phyloP scores from a whole-genome alignment of 2,329 filamentous ascomycete genomes.

The Aspergillus sp. region DNA sequence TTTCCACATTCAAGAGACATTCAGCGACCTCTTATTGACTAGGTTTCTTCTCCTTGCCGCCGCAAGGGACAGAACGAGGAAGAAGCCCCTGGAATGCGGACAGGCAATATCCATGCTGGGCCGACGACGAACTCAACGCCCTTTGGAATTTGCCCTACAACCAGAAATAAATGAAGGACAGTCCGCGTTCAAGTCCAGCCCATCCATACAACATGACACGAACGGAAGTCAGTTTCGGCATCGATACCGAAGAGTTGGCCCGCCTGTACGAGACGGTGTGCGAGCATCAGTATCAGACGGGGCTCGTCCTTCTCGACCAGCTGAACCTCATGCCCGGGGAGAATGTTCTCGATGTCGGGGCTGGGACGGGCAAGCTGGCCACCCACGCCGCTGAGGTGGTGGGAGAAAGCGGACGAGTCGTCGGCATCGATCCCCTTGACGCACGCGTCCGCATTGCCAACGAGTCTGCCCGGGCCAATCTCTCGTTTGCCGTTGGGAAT shows the following conservation, averaged over 20 bases:
- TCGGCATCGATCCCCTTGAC: background rate
- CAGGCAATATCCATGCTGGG: no score
- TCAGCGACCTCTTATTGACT: no score
- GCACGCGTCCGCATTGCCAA: background rate
- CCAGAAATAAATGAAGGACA: no score
- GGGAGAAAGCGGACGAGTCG: background rate
- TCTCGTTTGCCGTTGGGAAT: background rate
- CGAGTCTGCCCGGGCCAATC: background rate
- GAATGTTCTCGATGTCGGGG: background rate
- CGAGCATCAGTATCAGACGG: background rate
- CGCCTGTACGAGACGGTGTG: background rate
- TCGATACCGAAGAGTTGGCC: background rate
- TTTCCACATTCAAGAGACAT: no score
- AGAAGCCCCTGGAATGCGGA: no score
- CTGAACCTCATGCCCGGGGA: background rate
- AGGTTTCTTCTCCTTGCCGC: no score
- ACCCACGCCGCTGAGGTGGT: background rate
- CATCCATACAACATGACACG: background rate
- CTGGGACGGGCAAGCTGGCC: background rate
- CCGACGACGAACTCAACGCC: no score
- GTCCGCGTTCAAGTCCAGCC: no score
- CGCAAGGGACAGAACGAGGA: no score
- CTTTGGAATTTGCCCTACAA: no score
- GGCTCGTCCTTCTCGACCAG: background rate
- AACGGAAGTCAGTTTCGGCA: background rate